A percentile compares a stretch with the other conserved stretches of the same genome.
phyloP scores from a whole-genome alignment of 352 stramenopile genomes.

The Phytophthora colocasiae region DNA sequence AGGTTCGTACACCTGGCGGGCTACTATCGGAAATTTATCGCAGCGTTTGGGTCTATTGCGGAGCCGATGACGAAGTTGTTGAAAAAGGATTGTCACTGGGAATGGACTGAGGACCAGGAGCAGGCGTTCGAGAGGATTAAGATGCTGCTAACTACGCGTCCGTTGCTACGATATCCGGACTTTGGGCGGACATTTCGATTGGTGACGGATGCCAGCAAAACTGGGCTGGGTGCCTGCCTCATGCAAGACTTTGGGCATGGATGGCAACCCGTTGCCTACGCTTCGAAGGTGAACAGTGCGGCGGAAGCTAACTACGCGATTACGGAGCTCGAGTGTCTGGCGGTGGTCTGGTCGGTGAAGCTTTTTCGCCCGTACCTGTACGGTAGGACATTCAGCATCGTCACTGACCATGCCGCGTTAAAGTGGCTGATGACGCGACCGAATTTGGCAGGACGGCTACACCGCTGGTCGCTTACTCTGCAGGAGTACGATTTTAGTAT shows the following conservation, averaged over 20 bases:
- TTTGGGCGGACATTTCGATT: neutral
- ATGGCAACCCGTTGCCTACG: neutral
- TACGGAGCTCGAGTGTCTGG: neutral
- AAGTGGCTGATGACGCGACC: constrained; percentile 3
- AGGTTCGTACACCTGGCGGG: constrained; percentile 1
- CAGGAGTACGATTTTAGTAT: constrained; percentile 1
- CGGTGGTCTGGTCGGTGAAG: neutral
- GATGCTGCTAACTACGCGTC: neutral
- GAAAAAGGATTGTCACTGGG: neutral
- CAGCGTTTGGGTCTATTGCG: neutral
- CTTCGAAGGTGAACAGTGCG: neutral
- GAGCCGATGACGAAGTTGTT: neutral
- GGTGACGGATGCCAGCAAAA: constrained; percentile 1
- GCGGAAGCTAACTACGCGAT: constrained; percentile 1
- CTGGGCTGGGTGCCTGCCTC: neutral
- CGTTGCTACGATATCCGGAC: neutral
- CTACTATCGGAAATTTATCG: neutral
- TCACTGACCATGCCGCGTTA: neutral
- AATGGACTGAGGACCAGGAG: neutral
- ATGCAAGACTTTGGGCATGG: constrained; percentile 2
- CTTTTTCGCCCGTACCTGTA: constrained; percentile 3
- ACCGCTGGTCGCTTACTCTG: neutral
- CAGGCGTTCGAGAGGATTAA: neutral
- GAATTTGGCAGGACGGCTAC: neutral
- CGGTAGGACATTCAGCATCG: neutral